These are phyloP conservation scores for Ogataea polymorpha DNA, from an alignment of 805 yeast species.

Conservation along the genomic window DNA sequence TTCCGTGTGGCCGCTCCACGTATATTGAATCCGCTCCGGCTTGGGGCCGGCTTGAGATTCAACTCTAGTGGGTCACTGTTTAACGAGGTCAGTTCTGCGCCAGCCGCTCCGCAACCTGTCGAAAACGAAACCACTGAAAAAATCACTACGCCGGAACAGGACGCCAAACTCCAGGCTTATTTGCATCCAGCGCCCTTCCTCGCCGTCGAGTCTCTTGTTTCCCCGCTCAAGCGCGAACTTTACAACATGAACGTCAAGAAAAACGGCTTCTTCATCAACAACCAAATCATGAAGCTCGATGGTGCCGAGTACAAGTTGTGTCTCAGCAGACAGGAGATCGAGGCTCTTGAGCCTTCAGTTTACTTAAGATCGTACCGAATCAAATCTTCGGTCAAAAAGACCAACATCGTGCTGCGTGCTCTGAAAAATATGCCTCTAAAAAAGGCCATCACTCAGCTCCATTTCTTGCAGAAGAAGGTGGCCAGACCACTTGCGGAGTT, in stretches of 20 bases:
- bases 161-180: constrained; percentile 43
- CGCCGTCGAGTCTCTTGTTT: constrained; percentile 53
- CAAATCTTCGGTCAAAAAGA: constrained; percentile 86
- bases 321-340: constrained; percentile 63
- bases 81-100: constrained; percentile 20
- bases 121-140: constrained; percentile 6
- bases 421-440: constrained; percentile 67
- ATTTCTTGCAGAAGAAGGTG: constrained; percentile 77
- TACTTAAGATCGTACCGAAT: constrained; percentile 76
- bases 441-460: constrained; percentile 87
- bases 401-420: constrained; percentile 73
- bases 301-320: constrained; percentile 47
- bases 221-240: constrained; percentile 68
- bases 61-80: constrained; percentile 22
- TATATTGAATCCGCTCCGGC: background rate
- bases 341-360: constrained; percentile 83
- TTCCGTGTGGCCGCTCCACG: constrained; percentile 1
- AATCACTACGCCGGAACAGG: constrained; percentile 28
- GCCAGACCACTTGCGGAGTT: constrained; percentile 76
- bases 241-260: constrained; percentile 57
- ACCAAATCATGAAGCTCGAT: constrained; percentile 44
- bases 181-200: constrained; percentile 49
- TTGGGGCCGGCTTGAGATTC: background rate
- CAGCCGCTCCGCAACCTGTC: background rate
- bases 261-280: constrained; percentile 69